Conservation (phyloP, 805 yeast species). For the Candida silvicultrix region DNA sequence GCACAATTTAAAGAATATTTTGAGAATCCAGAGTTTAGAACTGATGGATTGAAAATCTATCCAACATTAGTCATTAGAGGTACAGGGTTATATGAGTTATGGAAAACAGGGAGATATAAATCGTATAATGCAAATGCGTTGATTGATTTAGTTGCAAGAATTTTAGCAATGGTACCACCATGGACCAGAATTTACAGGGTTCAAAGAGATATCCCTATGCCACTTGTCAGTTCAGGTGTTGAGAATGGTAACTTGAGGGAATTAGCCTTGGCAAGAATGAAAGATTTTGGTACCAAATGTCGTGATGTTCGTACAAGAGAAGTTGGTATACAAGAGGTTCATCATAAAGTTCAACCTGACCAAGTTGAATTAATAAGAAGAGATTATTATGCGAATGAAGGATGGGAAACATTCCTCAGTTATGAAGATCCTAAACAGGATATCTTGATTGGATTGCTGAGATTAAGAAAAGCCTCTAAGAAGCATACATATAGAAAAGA, state of each 20-base stretch:
- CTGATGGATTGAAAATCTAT: conserved; percentile 92
- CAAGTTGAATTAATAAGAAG: conserved; percentile 94
- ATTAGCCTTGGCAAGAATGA: conserved; percentile 94
- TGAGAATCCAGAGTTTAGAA: conserved; percentile 93
- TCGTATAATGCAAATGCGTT: conserved; percentile 93
- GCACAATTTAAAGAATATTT: conserved; percentile 96
- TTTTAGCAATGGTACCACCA: conserved; percentile 94
- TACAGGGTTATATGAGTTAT: conserved; percentile 91
- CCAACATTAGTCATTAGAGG: conserved; percentile 97
- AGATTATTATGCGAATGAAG: conserved; percentile 96
- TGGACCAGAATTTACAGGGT: conserved; percentile 99
- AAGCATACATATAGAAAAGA: conserved; percentile 90
- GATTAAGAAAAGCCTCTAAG: conserved; percentile 84
- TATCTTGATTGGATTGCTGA: conserved; percentile 82
- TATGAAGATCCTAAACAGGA: conserved; percentile 98
- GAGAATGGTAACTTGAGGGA: conserved; percentile 97
- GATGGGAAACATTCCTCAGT: conserved; percentile 95
- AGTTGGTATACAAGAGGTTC: conserved; percentile 98
- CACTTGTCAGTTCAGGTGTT: conserved; percentile 94
- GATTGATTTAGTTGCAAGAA: conserved; percentile 92
- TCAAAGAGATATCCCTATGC: conserved; percentile 99
- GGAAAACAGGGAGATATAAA: conserved; percentile 94
- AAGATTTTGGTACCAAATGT: conserved; percentile 93
- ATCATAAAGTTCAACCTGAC: conserved; percentile 93
- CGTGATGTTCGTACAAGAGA: conserved; percentile 97